phyloP scores from a whole-genome alignment of 306 rosid species.

The Gleditsia sinensis region DNA sequence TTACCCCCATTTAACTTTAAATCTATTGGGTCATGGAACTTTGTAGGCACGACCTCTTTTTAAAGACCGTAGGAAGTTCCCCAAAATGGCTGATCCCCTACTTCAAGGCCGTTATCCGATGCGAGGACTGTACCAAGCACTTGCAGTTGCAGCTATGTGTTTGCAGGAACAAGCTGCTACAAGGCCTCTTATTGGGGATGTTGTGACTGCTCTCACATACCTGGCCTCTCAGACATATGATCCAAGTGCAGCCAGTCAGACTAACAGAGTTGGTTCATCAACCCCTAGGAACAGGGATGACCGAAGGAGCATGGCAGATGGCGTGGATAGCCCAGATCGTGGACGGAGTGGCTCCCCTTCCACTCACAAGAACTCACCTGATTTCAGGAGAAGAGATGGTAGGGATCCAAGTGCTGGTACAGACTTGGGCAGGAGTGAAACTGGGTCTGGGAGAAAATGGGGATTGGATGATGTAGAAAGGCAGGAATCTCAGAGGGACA shows the following conservation, averaged over 20 bases:
- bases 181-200: conserved; percentile 82
- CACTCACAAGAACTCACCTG: conserved; percentile 74
- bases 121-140: conserved; percentile 78
- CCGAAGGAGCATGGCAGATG: conserved; percentile 66
- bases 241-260: conserved; percentile 57
- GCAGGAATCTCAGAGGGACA: conserved; percentile 72
- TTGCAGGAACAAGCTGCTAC: conserved; percentile 71
- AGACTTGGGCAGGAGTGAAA: conserved; percentile 62
- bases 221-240: conserved; percentile 72
- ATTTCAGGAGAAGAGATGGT: conserved; percentile 66
- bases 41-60: conserved; percentile 76
- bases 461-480: conserved; percentile 76
- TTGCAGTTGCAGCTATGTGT: conserved; percentile 92
- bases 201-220: conserved; percentile 75
- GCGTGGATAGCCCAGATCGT: conserved; percentile 80
- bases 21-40: neutral
- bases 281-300: conserved; percentile 83
- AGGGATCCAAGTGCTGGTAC: conserved; percentile 55
- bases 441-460: conserved; percentile 85
- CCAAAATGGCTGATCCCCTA: conserved; percentile 79
- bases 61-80: conserved; percentile 63
- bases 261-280: conserved; percentile 71
- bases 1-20: neutral
- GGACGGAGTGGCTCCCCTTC: conserved; percentile 78
- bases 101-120: conserved; percentile 67